phyloP scores from a whole-genome alignment of 345 rosid genomes.

The Rhizophora apiculata region DNA sequence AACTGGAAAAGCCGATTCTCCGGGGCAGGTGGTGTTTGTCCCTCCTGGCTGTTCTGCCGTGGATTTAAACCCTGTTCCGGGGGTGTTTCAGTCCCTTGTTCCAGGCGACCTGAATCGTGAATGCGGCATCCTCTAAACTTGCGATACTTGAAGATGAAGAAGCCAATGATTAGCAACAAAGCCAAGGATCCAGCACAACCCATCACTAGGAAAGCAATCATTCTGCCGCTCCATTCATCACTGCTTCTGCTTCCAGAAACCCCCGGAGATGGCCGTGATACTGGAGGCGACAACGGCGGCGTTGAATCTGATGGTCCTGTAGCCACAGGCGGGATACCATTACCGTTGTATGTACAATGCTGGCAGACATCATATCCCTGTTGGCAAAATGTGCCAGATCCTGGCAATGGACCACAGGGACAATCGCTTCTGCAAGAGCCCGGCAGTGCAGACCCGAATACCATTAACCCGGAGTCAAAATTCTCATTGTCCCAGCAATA shows the following conservation, averaged over 20 bases:
- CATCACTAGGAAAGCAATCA: slow-evolving; percentile 49
- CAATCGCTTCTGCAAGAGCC: slow-evolving; percentile 53
- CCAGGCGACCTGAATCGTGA: slow-evolving; percentile 69
- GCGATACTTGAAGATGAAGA: slow-evolving; percentile 41
- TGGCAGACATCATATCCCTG: slow-evolving; percentile 25
- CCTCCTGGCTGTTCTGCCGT: slow-evolving; percentile 1
- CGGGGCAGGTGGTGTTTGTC: slow-evolving; percentile 19
- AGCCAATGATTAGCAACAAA: slow-evolving; percentile 34
- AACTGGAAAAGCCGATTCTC: slow-evolving; percentile 60
- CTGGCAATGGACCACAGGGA: slow-evolving; percentile 21
- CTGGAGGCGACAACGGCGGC: neutral
- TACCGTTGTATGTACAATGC: slow-evolving; percentile 1
- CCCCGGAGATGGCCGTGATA: slow-evolving; percentile 1
- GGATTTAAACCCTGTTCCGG: slow-evolving; percentile 4
- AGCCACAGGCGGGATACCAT: neutral
- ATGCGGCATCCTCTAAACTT: slow-evolving; percentile 49
- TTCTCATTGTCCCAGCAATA: slow-evolving; percentile 59
- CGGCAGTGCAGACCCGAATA: slow-evolving; percentile 45
- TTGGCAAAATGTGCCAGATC: slow-evolving; percentile 33
- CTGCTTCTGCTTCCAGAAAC: neutral
- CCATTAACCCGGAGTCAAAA: slow-evolving; percentile 27
- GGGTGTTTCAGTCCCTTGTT: slow-evolving; percentile 27
- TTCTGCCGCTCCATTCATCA: slow-evolving; percentile 34
- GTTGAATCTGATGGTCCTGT: neutral
- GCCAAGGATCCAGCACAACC: slow-evolving; percentile 59